Evolutionary conservation across 208 protist species (phyloP), one percentile per base, ranked within the genome.

Genomic region (Trypanosoma lewisi): DNA sequence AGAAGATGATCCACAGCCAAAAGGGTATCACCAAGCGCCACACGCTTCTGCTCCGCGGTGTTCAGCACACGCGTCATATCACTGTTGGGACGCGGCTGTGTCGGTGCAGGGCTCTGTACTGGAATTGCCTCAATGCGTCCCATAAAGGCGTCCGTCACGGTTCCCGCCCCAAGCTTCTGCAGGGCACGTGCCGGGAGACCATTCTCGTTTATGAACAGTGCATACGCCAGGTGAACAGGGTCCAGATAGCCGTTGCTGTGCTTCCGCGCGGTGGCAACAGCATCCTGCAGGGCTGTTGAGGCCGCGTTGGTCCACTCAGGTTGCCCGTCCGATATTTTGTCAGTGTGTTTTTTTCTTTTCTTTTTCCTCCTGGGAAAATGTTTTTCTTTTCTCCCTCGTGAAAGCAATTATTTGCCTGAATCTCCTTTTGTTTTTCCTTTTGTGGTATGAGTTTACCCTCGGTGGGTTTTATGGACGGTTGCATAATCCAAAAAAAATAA

Each of bases 1-100:
- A 95, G 70, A 55, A 95, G 82, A 71, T 93, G 85, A 57, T 95
- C 85, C 6, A 87, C 69, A 16, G 89, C 84, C 41, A 95, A 48
- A 0, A 95, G 76, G 19, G 73, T 82, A 61, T 95, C 89, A 17
- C 77, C 80, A 31, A 92, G 67, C 25, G 78, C 74, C 4, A 83
- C 80, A 9, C 89, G 83, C 52, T 86, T 63, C 66, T 93, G 85
- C 75, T 95, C 85, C 14, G 85, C 85, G 16, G 74, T 89, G 69
- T 93, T 95, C 27, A 95, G 63, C 27, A 91, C 70, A 25, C 78
- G 65, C 55, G 75, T 73, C 83, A 93, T 85, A n/a, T 91, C 83
- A 5, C 57, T 17, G 63, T 87, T 89, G 12, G 85, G 85, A n/a
- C 70, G 64, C 19, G 79, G 88, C 61, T 86, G 70, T 39, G 76